Evolutionary conservation across 257 asterid species (phyloP), one percentile per base, ranked within the genome.

Genomic region (Fraxinus excelsior): DNA sequence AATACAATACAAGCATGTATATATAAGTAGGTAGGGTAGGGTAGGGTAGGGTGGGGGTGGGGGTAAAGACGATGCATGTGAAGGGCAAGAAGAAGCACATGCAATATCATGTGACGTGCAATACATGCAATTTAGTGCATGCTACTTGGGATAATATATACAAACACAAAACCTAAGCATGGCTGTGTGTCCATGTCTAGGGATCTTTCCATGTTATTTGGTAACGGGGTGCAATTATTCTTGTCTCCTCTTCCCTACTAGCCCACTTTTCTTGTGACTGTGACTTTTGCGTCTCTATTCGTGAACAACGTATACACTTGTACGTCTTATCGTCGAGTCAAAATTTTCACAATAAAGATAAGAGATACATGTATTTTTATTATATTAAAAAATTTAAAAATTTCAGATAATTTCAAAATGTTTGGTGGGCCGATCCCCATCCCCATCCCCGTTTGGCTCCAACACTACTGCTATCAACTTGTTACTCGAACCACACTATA

Each of bases 141-240:
- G 76, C 40, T 74, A 78, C 70, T 73, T 84, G 76, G 73, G 86
- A 89, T 90, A 88, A 58, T 58, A 58, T 64, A 78, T 81, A 81
- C 65, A 35, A 35, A 8, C 34, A n/a, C 5, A 67, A 37, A 69
- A 71, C 60, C 29, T 71, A 37, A 83, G 72, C 70, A 86, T 82
- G 91, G 92, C 83, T 70, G 79, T 82, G 87, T 89, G 89, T 84
- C 87, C 76, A 79, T 90, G 92, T 90, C 87, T 81, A 28, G 91
- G 98, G 97, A 91, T 94, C 95, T 94, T 88, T 91, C 88, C 97
- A 91, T 86, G 97, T 91, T 94, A 90, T 89, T 89, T 81, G 84
- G 70, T 81, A 77, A 80, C 83, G 56, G 73, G 29, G 71, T 75
- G 81, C 87, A 82, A 86, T 88, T 94, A 90, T 90, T 88, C 85